Evolutionary conservation across 169 alveolate genomes (phyloP).

Genomic region (Cryptosporidium andersoni): DNA sequence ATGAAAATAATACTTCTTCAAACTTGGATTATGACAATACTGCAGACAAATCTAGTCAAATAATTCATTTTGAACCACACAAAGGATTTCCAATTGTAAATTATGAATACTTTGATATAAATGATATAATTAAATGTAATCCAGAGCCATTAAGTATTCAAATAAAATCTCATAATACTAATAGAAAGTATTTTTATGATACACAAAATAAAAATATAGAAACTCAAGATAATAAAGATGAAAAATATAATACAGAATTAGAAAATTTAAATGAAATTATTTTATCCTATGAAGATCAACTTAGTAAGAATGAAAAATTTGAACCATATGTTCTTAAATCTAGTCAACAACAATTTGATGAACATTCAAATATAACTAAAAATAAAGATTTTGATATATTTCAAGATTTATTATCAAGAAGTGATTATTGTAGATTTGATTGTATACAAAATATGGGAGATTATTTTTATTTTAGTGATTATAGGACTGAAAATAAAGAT

Average conservation of each 20-base stretch:
- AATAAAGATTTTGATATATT: neutral
- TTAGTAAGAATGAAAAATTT: slow-evolving; percentile 9
- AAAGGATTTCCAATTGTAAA: slow-evolving; percentile 47
- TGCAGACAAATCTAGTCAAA: neutral
- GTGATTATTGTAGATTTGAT: slow-evolving; percentile 55
- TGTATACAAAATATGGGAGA: neutral
- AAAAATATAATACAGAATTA: neutral
- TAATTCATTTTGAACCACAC: slow-evolving; percentile 17
- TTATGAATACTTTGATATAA: slow-evolving; percentile 36
- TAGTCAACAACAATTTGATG: slow-evolving; percentile 10
- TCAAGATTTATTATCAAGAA: slow-evolving; percentile 35
- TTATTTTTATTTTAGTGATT: slow-evolving; percentile 55
- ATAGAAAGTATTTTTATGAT: neutral
- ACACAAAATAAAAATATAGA: neutral
- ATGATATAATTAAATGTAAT: slow-evolving; percentile 43
- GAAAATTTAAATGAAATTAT: neutral
- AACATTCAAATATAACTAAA: neutral
- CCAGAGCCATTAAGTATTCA: neutral
- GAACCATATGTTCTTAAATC: slow-evolving; percentile 16
- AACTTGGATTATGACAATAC: neutral
- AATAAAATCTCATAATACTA: neutral
- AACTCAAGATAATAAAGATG: neutral
- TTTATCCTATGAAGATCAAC: neutral
- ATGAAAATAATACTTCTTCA: neutral
- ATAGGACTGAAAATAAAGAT: slow-evolving; percentile 17